Conservation (phyloP, 2,329 filamentous ascomycete species). For the Amylocarpus encephaloides region DNA sequence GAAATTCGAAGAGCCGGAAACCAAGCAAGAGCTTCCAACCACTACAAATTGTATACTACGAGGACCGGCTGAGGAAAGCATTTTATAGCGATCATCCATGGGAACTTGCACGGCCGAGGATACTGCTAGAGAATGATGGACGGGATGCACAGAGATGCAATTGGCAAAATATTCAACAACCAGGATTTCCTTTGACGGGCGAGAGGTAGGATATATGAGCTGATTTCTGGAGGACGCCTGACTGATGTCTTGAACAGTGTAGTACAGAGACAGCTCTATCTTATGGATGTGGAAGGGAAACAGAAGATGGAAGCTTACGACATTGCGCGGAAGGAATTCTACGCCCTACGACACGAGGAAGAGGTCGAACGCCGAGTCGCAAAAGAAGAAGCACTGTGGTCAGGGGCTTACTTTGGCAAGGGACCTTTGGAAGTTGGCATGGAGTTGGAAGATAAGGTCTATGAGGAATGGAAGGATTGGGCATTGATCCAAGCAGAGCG, state of each 20-base stretch:
- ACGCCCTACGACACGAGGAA: constrained; percentile 71
- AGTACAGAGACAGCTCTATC: constrained; percentile 82
- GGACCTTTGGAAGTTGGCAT: constrained; percentile 69
- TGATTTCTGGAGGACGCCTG: background rate
- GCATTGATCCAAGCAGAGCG: constrained; percentile 46
- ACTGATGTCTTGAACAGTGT: constrained; percentile 52
- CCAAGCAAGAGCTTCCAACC: constrained; percentile 76
- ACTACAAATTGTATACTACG: constrained; percentile 68
- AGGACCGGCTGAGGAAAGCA: constrained; percentile 70
- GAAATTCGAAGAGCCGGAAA: constrained; percentile 43
- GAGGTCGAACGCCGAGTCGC: constrained; percentile 80
- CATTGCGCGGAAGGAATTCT: constrained; percentile 81
- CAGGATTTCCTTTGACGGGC: constrained; percentile 69
- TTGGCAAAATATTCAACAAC: constrained; percentile 74
- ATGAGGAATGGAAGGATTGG: constrained; percentile 82
- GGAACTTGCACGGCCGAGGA: constrained; percentile 84
- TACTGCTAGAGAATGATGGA: constrained; percentile 80
- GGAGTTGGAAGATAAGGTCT: constrained; percentile 72
- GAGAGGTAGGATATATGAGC: constrained; percentile 56
- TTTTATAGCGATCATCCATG: constrained; percentile 96
- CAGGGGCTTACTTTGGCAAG: constrained; percentile 85
- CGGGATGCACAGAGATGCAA: constrained; percentile 70
- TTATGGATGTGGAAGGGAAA: constrained; percentile 62
- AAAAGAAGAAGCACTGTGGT: constrained; percentile 76
- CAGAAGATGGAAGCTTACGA: constrained; percentile 73